Base-by-base conservation (phyloP, 805 yeast genomes). In the Jamesozyma gamospora region DNA sequence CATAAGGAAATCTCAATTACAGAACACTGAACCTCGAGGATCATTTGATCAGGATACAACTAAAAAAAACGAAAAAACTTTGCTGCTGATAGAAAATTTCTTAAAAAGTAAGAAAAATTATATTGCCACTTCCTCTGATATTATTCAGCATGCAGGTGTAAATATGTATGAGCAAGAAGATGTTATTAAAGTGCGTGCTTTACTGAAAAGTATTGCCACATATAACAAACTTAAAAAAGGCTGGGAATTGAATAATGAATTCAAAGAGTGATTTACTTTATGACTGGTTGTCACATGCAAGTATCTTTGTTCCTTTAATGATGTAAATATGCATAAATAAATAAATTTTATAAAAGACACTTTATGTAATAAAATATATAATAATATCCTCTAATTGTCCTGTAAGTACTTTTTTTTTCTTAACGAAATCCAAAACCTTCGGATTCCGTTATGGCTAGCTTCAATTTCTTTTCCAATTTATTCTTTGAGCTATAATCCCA, bases 381-480 rank as follows among this genome's bases (percentile, higher is more conserved):
- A n/a, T n/a, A n/a, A n/a, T n/a, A n/a, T n/a, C n/a, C n/a, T n/a
- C n/a, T n/a, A n/a, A n/a, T n/a, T n/a, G n/a, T 21, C 8, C 24
- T 5, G 5, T 21, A 6, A 21, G 24, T 21, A 8, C 5, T 6
- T 21, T 21, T 21, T 8, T 7, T 27, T n/a, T 29, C 2, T 43
- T 19, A 43, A 6, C 41, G 39, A 18, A 84, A 67, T 0, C 92
- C 96, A 66, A 90, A 92, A 1, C 96, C 97, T 44, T 83, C 81
- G 45, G 87, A 78, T 55, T 82, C 94, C 34, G 70, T 63, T 15
- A 90, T 71, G 0, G 96, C 95, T 46, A 69, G 53, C n/a, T 64
- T 55, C 42, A 90, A 58, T 58, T 84, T 88, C 1, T 53, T 39
- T 33, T 63, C 57, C 39, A 92, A 63, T 45, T 73, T 75, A n/a